Percentiles rank a stretch among this genome's conserved stretches.
Conservation (phyloP, 495 filamentous ascomycete genomes). For the Penicillium longicatenatum region DNA sequence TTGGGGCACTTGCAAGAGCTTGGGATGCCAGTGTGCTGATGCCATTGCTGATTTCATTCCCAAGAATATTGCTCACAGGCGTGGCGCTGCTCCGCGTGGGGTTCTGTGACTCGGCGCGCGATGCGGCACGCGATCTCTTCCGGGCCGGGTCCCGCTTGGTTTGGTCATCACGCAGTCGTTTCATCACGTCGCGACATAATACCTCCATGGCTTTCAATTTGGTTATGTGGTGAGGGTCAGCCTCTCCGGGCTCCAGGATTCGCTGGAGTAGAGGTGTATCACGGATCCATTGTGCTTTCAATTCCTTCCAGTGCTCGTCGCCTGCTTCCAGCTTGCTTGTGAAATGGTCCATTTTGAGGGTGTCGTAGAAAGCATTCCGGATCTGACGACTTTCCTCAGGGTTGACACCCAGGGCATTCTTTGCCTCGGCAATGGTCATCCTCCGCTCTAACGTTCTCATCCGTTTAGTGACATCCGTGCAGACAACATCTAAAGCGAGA, state of each 20-base stretch:
- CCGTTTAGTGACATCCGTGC: constrained; percentile 79
- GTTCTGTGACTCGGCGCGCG: constrained; percentile 26
- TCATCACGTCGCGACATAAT: constrained; percentile 72
- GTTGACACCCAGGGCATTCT: constrained; percentile 70
- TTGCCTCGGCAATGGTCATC: constrained; percentile 73
- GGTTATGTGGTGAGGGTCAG: constrained; percentile 54
- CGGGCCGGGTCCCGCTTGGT: constrained; percentile 57
- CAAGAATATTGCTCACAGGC: constrained; percentile 27
- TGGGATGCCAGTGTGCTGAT: constrained; percentile 56
- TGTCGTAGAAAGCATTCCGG: constrained; percentile 65
- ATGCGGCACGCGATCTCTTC: constrained; percentile 38
- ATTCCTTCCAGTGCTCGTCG: constrained; percentile 67
- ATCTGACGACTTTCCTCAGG: constrained; percentile 69
- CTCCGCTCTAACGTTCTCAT: constrained; percentile 64
- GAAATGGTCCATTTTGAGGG: constrained; percentile 68
- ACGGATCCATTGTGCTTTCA: constrained; percentile 69
- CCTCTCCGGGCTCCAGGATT: constrained; percentile 55
- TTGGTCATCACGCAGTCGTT: constrained; percentile 69
- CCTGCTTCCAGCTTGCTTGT: constrained; percentile 74
- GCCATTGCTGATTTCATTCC: constrained; percentile 43
- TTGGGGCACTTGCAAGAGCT: constrained; percentile 50
- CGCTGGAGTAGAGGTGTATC: constrained; percentile 57
- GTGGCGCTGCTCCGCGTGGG: constrained; percentile 25
- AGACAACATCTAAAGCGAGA: constrained; percentile 75
- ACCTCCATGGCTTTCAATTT: constrained; percentile 69